Base-by-base conservation (phyloP, 768 basidiomycete species). In the Calvatia gigantea region DNA sequence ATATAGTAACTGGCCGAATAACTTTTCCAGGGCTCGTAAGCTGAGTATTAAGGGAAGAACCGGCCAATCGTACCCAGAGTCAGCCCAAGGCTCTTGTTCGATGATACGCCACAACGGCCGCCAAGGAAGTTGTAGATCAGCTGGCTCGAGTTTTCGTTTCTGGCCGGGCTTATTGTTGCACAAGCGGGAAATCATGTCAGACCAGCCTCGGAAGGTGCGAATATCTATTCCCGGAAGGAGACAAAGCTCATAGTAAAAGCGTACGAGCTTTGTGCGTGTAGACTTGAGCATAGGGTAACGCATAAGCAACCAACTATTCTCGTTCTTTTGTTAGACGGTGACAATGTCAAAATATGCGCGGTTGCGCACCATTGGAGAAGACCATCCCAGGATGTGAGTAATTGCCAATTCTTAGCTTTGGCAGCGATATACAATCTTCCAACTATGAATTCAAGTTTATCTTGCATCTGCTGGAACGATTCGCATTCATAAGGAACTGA, bases 181-280 rank as follows among this genome's bases (percentile, higher is more conserved):
- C 42, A 92, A 74, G 55, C 87, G 84, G 43, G 84, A 79, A 60
- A 91, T 75, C 82, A 89, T 89, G 62, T 88, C 87, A 12, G 86
- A 83, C 88, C 89, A 92, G 66, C 76, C 82, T 46, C 87, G 82
- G 57, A 84, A 74, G 60, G 86, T 75, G 39, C 86, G 83, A 8
- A 84, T 77, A 51, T 93, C 89, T 50, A 91, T 73, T 46, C 89
- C 89, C 42, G 90, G 91, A 6, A 89, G 66, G 31, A 90, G 71
- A 66, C 81, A 83, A n/a, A 93, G 70, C 63, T 92, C 87, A 63
- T 88, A 92, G 69, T 91, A 91, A 45, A 93, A 70, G 33, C 76
- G 78, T 12, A 85, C 87, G 51, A 93, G 81, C 66, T 83, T 85
- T 19, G 85, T 84, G 15, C 91, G 86, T 43, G 82, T 83, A 29